Base-by-base conservation (phyloP, 768 basidiomycete species). In the Auricularia sp. region DNA sequence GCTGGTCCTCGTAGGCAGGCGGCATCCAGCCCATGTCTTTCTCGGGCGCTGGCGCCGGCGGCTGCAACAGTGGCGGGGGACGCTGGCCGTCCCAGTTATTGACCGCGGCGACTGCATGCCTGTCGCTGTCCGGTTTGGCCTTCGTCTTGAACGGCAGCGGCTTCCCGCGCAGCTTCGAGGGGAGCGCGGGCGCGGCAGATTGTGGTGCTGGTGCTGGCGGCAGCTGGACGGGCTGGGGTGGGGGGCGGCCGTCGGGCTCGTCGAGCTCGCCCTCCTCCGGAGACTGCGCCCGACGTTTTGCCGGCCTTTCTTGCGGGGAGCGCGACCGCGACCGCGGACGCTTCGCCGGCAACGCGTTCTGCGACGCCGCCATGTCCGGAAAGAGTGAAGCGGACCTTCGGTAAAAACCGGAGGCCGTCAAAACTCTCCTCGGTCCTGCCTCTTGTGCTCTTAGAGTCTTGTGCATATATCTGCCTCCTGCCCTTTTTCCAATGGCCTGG, bases 231-330 rank as follows among this genome's bases (percentile, higher is more conserved):
- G 34, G 69, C 66, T 42, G 72, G 67, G 23, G 70, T 67, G 64
- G 61, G 39, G 64, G 58, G 36, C 62, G 66, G 61, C 68, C 59
- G 7, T 67, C 70, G 51, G 73, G 76, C 72, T 91, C 89, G 74
- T 90, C 88, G 61, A 92, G 76, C 69, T 92, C 90, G 66, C 90
- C 90, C 72, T 92, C 90, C 74, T 92, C 90, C 61, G 89, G 89
- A 1, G 88, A 80, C n/a, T 56, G 8, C 8, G 79, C 77, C 21
- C 72, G 77, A 54, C 87, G 80, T 71, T 91, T 90, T 4, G 73
- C 43, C 10, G 82, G 79, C 61, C 87, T 79, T 44, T 75, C 73
- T 65, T 78, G 75, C 58, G 83, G 79, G 14, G 85, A 83, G 60
- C 74, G 72, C 43, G 85, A 84, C 8, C 23, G 21, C 23, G 23